Conservation (phyloP, 805 yeast genomes). For the Ogataea nakhonphanomensis region DNA sequence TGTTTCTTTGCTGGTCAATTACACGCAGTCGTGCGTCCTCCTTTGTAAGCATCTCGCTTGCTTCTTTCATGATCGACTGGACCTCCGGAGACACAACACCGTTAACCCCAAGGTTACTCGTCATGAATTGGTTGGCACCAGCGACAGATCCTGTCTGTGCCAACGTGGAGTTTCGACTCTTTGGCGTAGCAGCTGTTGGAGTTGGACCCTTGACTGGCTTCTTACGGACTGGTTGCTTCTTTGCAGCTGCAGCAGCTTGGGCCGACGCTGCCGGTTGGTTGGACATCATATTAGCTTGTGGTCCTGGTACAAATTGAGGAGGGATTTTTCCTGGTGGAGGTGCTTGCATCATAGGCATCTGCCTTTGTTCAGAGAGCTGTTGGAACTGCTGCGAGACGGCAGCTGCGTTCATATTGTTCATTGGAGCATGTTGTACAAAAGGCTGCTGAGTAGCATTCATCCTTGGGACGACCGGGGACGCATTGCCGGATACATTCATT, state of each 20-base stretch:
- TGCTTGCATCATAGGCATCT: conserved; percentile 15
- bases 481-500: conserved; percentile 5
- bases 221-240: conserved; percentile 25
- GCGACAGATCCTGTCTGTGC: conserved; percentile 11
- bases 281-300: conserved; percentile 11
- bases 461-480: conserved; percentile 13
- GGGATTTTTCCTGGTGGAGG: conserved; percentile 13
- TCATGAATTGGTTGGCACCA: conserved; percentile 5
- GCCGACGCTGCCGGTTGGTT: conserved; percentile 14
- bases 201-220: conserved; percentile 17
- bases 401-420: conserved; percentile 13
- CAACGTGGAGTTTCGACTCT: conserved; percentile 15
- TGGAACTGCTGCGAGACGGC: conserved; percentile 27
- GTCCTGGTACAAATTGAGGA: conserved; percentile 18
- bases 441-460: conserved; percentile 14
- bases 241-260: conserved; percentile 13
- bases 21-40: conserved; percentile 27
- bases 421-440: conserved; percentile 11
- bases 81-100: conserved; percentile 27
- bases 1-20: conserved; percentile 41
- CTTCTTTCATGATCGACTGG: conserved; percentile 31
- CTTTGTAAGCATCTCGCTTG: conserved; percentile 26
- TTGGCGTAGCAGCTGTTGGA: conserved; percentile 16
- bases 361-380: conserved; percentile 25
- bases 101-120: conserved; percentile 6